These are phyloP conservation scores for Penicillium odoratum DNA, from an alignment of 495 filamentous ascomycete species.

Conservation along the genomic window DNA sequence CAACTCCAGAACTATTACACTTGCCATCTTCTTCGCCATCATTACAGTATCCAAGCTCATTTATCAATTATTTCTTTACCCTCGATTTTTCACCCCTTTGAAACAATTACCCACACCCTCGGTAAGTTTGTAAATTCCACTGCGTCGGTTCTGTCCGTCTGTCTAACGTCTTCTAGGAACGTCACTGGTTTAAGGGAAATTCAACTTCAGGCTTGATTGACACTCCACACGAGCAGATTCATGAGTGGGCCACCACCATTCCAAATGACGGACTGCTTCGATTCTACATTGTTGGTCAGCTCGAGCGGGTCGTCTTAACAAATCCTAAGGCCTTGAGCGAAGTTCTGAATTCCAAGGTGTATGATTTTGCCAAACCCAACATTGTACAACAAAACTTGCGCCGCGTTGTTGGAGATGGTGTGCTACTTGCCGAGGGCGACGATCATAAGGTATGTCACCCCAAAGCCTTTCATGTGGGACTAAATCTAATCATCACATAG, in stretches of 20 bases:
- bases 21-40: conserved; percentile 24
- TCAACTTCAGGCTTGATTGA: conserved; percentile 22
- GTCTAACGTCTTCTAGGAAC: conserved; percentile 23
- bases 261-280: conserved; percentile 81
- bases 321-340: conserved; percentile 67
- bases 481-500: conserved; percentile 14
- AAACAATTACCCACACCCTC: conserved; percentile 61
- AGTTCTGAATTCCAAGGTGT: conserved; percentile 64
- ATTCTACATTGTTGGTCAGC: conserved; percentile 65
- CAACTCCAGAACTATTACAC: conserved; percentile 29
- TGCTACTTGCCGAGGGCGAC: conserved; percentile 83
- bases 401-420: conserved; percentile 68
- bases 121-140: conserved; percentile 36
- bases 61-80: conserved; percentile 65
- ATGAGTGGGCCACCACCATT: conserved; percentile 63
- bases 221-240: conserved; percentile 56
- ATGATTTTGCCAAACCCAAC: conserved; percentile 76
- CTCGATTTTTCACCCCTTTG: conserved; percentile 69
- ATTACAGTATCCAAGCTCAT: conserved; percentile 29
- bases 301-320: conserved; percentile 67
- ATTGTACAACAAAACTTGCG: conserved; percentile 56
- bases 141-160: not conserved
- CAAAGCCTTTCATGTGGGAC: not conserved
- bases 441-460: conserved; percentile 62
- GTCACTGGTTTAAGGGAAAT: conserved; percentile 41